A percentile compares a stretch with the other conserved stretches of the same genome.
phyloP scores from a whole-genome alignment of 768 basidiomycete genomes.

The Suillus sp. region DNA sequence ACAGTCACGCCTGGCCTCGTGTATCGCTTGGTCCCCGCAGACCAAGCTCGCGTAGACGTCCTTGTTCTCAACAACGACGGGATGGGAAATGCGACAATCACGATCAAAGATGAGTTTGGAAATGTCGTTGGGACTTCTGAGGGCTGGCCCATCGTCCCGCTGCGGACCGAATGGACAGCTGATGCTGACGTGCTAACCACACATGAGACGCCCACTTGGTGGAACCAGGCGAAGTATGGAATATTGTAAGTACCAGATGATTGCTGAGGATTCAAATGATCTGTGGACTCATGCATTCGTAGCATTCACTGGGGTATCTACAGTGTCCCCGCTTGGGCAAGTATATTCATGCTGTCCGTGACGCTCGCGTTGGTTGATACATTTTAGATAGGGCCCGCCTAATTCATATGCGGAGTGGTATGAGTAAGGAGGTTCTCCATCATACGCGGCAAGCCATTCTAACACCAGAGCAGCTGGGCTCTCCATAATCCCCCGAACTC shows the following conservation, averaged over 20 bases:
- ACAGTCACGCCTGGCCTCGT: slow-evolving; percentile 47
- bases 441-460: background rate
- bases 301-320: slow-evolving; percentile 55
- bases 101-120: slow-evolving; percentile 38
- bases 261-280: background rate
- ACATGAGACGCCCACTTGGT: slow-evolving; percentile 61
- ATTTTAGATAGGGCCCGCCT: slow-evolving; percentile 37
- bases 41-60: slow-evolving; percentile 53
- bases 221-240: slow-evolving; percentile 54
- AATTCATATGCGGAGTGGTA: slow-evolving; percentile 58
- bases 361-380: slow-evolving; percentile 8
- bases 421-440: slow-evolving; percentile 31
- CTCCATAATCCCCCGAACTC: slow-evolving; percentile 39
- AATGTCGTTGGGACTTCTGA: slow-evolving; percentile 36
- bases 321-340: slow-evolving; percentile 47
- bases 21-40: slow-evolving; percentile 49
- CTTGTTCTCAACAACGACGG: slow-evolving; percentile 40
- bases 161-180: slow-evolving; percentile 43
- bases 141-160: slow-evolving; percentile 41
- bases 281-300: slow-evolving; percentile 1
- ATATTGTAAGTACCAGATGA: slow-evolving; percentile 49
- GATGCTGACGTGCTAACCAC: slow-evolving; percentile 38
- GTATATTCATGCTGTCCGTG: slow-evolving; percentile 20
- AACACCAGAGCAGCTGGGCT: slow-evolving; percentile 35
- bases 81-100: slow-evolving; percentile 32